Evolutionary conservation across 2,329 filamentous ascomycete genomes (phyloP).

Genomic region (Herpotrichia juniperi): DNA sequence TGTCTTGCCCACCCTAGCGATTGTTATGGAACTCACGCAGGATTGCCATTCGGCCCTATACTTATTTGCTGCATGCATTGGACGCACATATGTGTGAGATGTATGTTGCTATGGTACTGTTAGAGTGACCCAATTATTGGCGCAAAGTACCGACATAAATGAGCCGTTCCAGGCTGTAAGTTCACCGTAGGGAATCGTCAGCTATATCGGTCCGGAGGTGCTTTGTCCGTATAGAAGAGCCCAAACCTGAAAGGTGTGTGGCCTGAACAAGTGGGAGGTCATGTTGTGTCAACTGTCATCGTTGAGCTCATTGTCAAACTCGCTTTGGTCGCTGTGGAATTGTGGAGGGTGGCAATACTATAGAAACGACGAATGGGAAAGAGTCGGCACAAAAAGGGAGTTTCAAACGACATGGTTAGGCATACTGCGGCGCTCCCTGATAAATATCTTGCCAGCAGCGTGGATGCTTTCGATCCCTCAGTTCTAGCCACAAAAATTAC

Average conservation of each 20-base stretch:
- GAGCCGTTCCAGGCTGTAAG: conserved; percentile 4
- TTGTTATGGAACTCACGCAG: background rate
- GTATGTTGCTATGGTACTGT: background rate
- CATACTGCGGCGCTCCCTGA: conserved; percentile 14
- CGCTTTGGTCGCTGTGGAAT: conserved; percentile 6
- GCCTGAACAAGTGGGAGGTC: conserved; percentile 10
- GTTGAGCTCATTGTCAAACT: conserved; percentile 10
- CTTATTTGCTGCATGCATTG: background rate
- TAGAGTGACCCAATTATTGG: conserved; percentile 9
- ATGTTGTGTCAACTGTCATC: conserved; percentile 5
- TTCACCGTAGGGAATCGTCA: conserved; percentile 14
- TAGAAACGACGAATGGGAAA: conserved; percentile 12
- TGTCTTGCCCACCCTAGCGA: background rate
- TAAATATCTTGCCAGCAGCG: conserved; percentile 19
- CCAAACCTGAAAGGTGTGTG: conserved; percentile 9
- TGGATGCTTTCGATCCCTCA: conserved; percentile 3
- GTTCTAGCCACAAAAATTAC: conserved; percentile 16
- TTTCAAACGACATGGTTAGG: conserved; percentile 3
- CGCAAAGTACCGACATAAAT: conserved; percentile 15
- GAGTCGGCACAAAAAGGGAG: conserved; percentile 7
- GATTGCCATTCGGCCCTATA: background rate
- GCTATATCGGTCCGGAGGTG: conserved; percentile 13
- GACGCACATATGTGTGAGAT: background rate
- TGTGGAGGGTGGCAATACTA: conserved; percentile 16
- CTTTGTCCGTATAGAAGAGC: conserved; percentile 1